Base-by-base conservation (phyloP, 78 protist genomes). In the Dictyostelium intermedium region DNA sequence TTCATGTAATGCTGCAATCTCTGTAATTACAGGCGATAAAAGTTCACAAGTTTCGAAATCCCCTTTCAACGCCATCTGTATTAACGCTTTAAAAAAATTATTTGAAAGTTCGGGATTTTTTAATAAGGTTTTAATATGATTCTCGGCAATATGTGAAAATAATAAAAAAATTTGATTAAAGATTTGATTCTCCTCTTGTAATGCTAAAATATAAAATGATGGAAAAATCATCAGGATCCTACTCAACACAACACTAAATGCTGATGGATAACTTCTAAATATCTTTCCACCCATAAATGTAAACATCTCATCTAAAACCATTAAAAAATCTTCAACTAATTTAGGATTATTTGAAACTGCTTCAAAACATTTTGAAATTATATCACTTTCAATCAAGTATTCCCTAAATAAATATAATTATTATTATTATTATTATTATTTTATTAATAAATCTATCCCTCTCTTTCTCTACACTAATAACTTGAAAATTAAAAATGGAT, bases 261-360 rank as follows among this genome's bases (percentile, higher is more conserved):
- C 25, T 5, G 56, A 23, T 39, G 79, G 63, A 78, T 78, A 87
- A 30, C 70, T 74, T 63, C 82, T 87, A 79, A 87, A 79, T 63
- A 77, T 69, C 30, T 87, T 87, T 10, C 93, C 93, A 27, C 93
- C 37, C 93, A 87, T 87, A 77, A 63, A 87, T 27, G 93, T 87
- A 30, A 87, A 76, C 9, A 87, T 41, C 20, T 87, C 93, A 61
- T 76, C 84, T 41, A 87, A 78, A 37, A 87, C 79, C 85, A 63
- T 56, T n/a, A 87, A 72, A 43, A 79, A 78, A 18, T 87, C 93
- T 35, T 87, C 93, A 9, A 87, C 93, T 79, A 87, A 78, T 20
- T 50, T 35, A 30, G 85, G 69, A 66, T 87, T 82, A 25, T 45
- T 87, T 34, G 53, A 32, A 8, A 87, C 93, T 30, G 85, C 53